Evolutionary conservation across 257 asterid genomes (phyloP).

Genomic region (Jacaranda copaia): DNA sequence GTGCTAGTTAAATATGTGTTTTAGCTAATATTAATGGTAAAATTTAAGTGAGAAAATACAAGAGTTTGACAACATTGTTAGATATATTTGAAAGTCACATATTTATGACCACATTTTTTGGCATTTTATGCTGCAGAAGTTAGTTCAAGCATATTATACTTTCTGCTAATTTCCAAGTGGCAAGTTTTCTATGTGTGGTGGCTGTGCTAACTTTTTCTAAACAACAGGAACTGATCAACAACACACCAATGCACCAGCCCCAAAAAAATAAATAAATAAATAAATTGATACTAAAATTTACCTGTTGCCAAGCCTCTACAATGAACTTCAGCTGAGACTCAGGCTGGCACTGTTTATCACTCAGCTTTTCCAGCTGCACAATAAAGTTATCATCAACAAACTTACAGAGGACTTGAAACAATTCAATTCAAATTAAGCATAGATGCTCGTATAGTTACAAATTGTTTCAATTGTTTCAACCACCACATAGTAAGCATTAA

Average conservation of each 20-base stretch:
- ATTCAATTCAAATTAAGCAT: constrained; percentile 15
- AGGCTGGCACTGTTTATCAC: constrained; percentile 88
- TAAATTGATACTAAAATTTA: constrained; percentile 35
- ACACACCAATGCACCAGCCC: constrained; percentile 15
- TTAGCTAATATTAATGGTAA: not conserved
- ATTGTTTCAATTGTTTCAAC: not conserved
- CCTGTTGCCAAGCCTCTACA: constrained; percentile 98
- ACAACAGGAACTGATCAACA: constrained; percentile 15
- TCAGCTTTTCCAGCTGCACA: constrained; percentile 92
- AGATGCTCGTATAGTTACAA: constrained; percentile 16
- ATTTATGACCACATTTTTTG: not conserved
- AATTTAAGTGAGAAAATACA: not conserved
- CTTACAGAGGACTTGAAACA: constrained; percentile 17
- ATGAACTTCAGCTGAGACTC: constrained; percentile 97
- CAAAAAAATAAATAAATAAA: not conserved
- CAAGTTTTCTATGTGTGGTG: not conserved
- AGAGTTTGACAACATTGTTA: not conserved
- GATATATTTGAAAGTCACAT: constrained; percentile 17
- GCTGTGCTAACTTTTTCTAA: constrained; percentile 9
- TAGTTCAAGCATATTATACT: constrained; percentile 23
- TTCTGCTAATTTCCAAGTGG: constrained; percentile 6
- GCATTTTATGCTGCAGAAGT: constrained; percentile 16
- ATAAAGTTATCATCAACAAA: constrained; percentile 33
- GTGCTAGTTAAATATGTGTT: constrained; percentile 23
- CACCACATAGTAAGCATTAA: not conserved